These are phyloP conservation scores for Coemansia sp. DNA, from an alignment of 192 early-diverging fungal genomes.

Conservation along the genomic window DNA sequence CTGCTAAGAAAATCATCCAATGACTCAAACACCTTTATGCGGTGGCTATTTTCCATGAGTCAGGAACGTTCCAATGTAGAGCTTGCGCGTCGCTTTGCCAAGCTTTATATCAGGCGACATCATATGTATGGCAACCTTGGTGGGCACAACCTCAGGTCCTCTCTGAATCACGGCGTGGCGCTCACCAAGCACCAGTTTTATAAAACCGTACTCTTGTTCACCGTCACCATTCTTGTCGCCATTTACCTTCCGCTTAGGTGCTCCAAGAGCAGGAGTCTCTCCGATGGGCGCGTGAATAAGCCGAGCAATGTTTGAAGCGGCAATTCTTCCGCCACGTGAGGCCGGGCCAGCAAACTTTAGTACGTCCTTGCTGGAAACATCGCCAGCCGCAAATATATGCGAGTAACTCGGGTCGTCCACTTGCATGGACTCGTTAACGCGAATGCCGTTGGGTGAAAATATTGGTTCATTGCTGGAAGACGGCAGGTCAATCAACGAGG, in stretches of 20 bases:
- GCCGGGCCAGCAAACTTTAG: slow-evolving; percentile 47
- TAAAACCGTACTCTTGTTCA: slow-evolving; percentile 12
- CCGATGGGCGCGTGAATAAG: slow-evolving; percentile 19
- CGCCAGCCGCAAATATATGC: slow-evolving; percentile 76
- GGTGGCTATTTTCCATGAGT: neutral
- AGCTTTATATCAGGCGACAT: slow-evolving; percentile 47
- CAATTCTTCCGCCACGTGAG: slow-evolving; percentile 17
- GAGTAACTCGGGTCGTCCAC: slow-evolving; percentile 60
- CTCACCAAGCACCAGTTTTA: slow-evolving; percentile 47
- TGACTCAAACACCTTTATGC: neutral
- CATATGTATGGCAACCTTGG: slow-evolving; percentile 31
- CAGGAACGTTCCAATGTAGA: slow-evolving; percentile 24
- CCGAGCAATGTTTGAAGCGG: slow-evolving; percentile 33
- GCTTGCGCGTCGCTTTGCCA: slow-evolving; percentile 22
- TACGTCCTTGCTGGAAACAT: slow-evolving; percentile 55
- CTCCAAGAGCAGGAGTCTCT: neutral
- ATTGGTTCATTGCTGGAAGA: slow-evolving; percentile 26
- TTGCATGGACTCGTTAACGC: slow-evolving; percentile 63
- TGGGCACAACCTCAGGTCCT: slow-evolving; percentile 27
- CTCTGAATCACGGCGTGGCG: slow-evolving; percentile 38
- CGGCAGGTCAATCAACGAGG: slow-evolving; percentile 31
- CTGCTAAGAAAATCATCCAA: neutral
- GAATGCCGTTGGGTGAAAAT: slow-evolving; percentile 43
- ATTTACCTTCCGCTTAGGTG: neutral
- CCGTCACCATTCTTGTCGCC: neutral